phyloP scores from a whole-genome alignment of 2,329 filamentous ascomycete species.

The Nakataea oryzae region DNA sequence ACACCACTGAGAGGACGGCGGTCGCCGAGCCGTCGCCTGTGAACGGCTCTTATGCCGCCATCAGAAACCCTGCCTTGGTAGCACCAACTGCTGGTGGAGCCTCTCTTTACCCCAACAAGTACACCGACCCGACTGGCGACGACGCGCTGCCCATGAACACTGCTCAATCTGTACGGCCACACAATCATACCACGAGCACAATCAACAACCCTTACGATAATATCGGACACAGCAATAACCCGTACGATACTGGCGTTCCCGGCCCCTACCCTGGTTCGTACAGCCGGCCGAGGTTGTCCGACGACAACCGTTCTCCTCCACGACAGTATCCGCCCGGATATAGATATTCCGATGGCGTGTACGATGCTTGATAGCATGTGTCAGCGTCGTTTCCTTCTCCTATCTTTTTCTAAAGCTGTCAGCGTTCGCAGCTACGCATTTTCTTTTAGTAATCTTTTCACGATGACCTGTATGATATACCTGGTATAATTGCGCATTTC shows the following conservation, averaged over 20 bases:
- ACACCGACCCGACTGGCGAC: slow-evolving; percentile 4
- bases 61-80: slow-evolving; percentile 12
- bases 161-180: not conserved
- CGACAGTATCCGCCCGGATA: not conserved
- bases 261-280: not conserved
- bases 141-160: slow-evolving; percentile 1
- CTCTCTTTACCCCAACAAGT: slow-evolving; percentile 4
- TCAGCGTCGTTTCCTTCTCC: not conserved
- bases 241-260: not conserved
- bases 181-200: not conserved
- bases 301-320: not conserved
- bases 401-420: not conserved
- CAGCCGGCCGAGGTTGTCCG: not conserved
- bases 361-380: slow-evolving; percentile 1
- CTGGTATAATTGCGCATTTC: too few relatives aligned
- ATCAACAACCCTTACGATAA: not conserved
- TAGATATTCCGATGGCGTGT: slow-evolving; percentile 6
- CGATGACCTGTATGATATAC: too few relatives aligned
- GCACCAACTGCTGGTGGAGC: too few relatives aligned
- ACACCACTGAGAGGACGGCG: slow-evolving; percentile 23
- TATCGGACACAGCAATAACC: not conserved
- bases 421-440: not conserved
- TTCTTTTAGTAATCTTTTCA: too few relatives aligned
- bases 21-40: slow-evolving; percentile 7
- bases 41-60: slow-evolving; percentile 17